A percentile compares a stretch with the other conserved stretches of the same genome.
Conservation (phyloP, 306 rosid genomes). For the Quercus aquifolioides region DNA sequence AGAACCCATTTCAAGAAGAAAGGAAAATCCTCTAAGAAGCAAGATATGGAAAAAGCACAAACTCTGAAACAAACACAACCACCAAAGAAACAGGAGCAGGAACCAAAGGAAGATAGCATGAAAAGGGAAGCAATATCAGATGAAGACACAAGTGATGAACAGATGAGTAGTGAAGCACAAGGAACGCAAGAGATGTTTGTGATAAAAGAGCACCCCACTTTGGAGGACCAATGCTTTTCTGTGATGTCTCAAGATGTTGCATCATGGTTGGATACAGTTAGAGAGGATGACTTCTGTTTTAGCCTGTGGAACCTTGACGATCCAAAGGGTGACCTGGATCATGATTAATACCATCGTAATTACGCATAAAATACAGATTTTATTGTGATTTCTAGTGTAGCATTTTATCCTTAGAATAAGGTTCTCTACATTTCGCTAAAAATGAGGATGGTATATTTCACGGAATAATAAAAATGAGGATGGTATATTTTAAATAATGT, state of each 20-base stretch:
- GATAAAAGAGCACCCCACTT: neutral
- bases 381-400: too few species aligned
- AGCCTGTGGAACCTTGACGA: slow-evolving; percentile 49
- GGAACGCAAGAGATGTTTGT: neutral
- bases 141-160: neutral
- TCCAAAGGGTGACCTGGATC: neutral
- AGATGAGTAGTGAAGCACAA: neutral
- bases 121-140: neutral
- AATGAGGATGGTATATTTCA: too few species aligned
- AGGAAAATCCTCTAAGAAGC: slow-evolving; percentile 28
- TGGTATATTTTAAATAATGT: too few species aligned
- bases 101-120: neutral
- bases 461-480: too few species aligned
- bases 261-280: slow-evolving; percentile 26
- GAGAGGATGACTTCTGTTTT: slow-evolving; percentile 30
- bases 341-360: neutral
- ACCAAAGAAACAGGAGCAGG: neutral
- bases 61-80: slow-evolving; percentile 20
- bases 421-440: too few species aligned
- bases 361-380: too few species aligned
- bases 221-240: slow-evolving; percentile 19
- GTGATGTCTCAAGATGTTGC: slow-evolving; percentile 20
- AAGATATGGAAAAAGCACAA: slow-evolving; percentile 22
- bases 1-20: slow-evolving; percentile 66
- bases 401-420: too few species aligned